Base-by-base conservation (phyloP, 2,329 filamentous ascomycete genomes). In the Lachnellula subtilissima region DNA sequence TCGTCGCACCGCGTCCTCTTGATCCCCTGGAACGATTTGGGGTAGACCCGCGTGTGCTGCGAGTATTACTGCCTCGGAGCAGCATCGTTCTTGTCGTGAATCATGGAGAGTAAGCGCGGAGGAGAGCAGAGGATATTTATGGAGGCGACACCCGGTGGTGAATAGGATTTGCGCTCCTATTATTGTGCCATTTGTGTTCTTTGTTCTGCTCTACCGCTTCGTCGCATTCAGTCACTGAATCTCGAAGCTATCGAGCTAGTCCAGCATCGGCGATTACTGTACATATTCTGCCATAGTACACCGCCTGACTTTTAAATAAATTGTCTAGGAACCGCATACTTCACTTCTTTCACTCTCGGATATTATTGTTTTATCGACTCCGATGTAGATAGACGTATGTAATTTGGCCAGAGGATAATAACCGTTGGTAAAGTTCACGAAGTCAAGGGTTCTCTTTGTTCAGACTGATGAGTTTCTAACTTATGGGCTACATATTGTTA, bases 1-100 rank as follows among this genome's bases (percentile, higher is more conserved):
- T 62, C 59, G 62, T 64, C 53, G 59, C 56, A 55, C 63, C 65
- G 53, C 66, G 64, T 60, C 67, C 67, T 67, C 61, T 67, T 62
- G 64, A 61, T 59, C 62, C 63, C 64, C 64, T 57, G 59, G 64
- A 65, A 64, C 63, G 62, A 52, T 63, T 65, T 59, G 60, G 50
- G 47, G 59, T 55, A 46, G 60, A 59, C 42, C 62, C 66, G 56
- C 64, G 66, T 54, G 60, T 55, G 55, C 61, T 59, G 57, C 66
- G 62, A 57, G 56, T 61, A 56, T 60, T 65, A 66, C 60, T 61
- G 62, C 63, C 61, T 55, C 53, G 49, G 42, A 53, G 59, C 57
- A 62, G 61, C 68, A 70, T 70, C 45, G 54, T 68, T 64, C 57
- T 61, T 60, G 60, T 57, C 59, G 60, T 62, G 57, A 61, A 55